Evolutionary conservation across 1,139 yeast species (phyloP), one percentile per base, ranked within the genome.

Genomic region (Debaryomyces nepalensis): DNA sequence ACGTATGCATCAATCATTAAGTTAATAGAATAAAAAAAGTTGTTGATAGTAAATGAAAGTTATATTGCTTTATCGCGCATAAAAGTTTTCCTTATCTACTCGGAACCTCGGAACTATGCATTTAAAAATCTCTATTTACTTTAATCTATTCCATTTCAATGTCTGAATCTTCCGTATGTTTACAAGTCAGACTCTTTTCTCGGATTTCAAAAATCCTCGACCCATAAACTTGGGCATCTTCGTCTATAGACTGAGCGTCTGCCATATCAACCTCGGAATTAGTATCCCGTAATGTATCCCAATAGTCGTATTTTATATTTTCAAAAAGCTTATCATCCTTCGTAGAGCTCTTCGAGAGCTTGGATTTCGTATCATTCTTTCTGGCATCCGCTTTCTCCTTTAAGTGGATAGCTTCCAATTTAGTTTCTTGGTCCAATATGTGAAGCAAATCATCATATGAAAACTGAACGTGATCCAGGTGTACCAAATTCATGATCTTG

Each of bases 221-320:
- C 8, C 11, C 23, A n/a, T 32, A 18, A 3, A 16, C 19, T 8
- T 45, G 42, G 10, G 22, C 30, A n/a, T 38, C 44, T 12, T 26
- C 44, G 11, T 43, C 51, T 6, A 29, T 20, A 18, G 30, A 21
- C 21, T 33, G 33, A 7, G 39, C 43, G 22, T 57, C 62, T 15
- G 49, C 43, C 70, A 68, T 66, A 14, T 67, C 69, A 12, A 59
- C 43, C 39, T 67, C 73, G 21, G 47, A 48, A 14, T 59, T 63
- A 10, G 58, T 44, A 14, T 6, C 16, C 2, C 53, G 48, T n/a
- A 62, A 44, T 5, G 55, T 58, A 42, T 69, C 75, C 75, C 76
- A 71, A 49, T 71, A 71, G 33, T 58, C 57, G 44, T 71, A 71
- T 41, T 55, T 55, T 14, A 66, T 45, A 19, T 55, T 47, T 24